phyloP scores from a whole-genome alignment of 2,329 filamentous ascomycete genomes.

The Cladophialophora carrionii region DNA sequence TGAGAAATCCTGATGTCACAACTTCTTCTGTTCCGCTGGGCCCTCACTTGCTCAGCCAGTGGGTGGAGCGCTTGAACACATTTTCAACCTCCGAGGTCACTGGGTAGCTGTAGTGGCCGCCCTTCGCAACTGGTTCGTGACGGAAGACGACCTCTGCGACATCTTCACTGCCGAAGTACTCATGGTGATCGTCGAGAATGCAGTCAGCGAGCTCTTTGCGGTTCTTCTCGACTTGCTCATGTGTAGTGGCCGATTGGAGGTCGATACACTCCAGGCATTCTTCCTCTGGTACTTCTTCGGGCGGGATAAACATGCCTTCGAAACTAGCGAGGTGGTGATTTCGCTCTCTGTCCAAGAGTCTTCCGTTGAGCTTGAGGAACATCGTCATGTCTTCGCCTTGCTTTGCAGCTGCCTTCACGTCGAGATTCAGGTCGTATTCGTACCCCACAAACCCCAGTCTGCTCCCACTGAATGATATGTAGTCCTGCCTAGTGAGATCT shows the following conservation, averaged over 20 bases:
- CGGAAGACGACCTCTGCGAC: slow-evolving; percentile 25
- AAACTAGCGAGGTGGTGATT: slow-evolving; percentile 31
- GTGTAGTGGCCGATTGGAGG: background rate
- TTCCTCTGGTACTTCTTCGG: background rate
- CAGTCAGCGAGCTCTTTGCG: slow-evolving; percentile 15
- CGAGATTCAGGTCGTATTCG: slow-evolving; percentile 21
- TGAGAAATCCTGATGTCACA: background rate
- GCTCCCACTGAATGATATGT: slow-evolving; percentile 24
- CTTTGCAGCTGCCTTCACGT: background rate
- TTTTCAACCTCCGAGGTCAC: slow-evolving; percentile 9
- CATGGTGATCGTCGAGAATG: slow-evolving; percentile 8
- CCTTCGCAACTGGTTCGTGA: slow-evolving; percentile 19
- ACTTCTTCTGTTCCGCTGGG: background rate
- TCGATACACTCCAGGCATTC: background rate
- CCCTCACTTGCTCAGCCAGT: slow-evolving; percentile 27
- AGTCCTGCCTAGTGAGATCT: slow-evolving; percentile 24
- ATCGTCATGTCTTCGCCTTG: slow-evolving; percentile 6
- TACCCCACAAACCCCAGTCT: slow-evolving; percentile 31
- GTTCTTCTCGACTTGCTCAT: slow-evolving; percentile 7
- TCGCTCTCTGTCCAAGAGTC: slow-evolving; percentile 33
- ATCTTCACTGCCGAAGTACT: slow-evolving; percentile 31
- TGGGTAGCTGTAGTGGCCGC: slow-evolving; percentile 11
- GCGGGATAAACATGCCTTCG: slow-evolving; percentile 16
- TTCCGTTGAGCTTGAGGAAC: slow-evolving; percentile 34
- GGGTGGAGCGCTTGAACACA: slow-evolving; percentile 18